phyloP scores from a whole-genome alignment of 2,329 filamentous ascomycete species.

The Nemania serpens region DNA sequence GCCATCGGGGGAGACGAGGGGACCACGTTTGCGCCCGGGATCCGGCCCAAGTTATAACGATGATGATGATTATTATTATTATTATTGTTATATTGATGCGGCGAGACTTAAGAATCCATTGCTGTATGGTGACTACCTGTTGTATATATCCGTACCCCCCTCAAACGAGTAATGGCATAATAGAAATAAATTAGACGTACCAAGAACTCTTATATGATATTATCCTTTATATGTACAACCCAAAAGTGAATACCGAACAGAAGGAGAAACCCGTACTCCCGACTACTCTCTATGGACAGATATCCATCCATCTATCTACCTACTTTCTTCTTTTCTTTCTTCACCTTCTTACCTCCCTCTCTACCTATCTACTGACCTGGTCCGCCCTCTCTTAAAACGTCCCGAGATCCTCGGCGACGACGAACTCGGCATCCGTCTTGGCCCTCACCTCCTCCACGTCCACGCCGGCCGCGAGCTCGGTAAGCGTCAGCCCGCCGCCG shows the following conservation, averaged over 20 bases:
- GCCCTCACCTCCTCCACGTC: constrained; percentile 68
- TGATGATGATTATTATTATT: too few relatives aligned
- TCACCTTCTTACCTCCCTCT: background rate
- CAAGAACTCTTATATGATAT: too few relatives aligned
- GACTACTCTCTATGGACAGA: background rate
- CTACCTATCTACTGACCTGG: background rate
- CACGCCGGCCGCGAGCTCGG: constrained; percentile 72
- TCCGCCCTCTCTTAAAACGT: constrained; percentile 41
- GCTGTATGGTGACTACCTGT: too few relatives aligned
- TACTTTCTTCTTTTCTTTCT: background rate
- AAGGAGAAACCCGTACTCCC: background rate
- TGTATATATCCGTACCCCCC: too few relatives aligned
- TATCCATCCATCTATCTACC: background rate
- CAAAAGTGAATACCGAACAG: background rate
- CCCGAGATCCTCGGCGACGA: constrained; percentile 62
- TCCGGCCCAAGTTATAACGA: constrained; percentile 48
- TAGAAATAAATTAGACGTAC: too few relatives aligned
- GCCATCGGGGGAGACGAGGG: constrained; percentile 49
- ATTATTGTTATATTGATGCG: too few relatives aligned
- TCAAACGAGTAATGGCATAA: too few relatives aligned
- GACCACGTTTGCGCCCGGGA: constrained; percentile 60
- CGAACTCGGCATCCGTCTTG: constrained; percentile 73
- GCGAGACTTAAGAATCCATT: too few relatives aligned
- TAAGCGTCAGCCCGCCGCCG: constrained; percentile 67
- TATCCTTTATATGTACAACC: background rate